These are phyloP conservation scores for Microbotryum intermedium DNA, from an alignment of 1,284 basidiomycete genomes.

Conservation along the genomic window DNA sequence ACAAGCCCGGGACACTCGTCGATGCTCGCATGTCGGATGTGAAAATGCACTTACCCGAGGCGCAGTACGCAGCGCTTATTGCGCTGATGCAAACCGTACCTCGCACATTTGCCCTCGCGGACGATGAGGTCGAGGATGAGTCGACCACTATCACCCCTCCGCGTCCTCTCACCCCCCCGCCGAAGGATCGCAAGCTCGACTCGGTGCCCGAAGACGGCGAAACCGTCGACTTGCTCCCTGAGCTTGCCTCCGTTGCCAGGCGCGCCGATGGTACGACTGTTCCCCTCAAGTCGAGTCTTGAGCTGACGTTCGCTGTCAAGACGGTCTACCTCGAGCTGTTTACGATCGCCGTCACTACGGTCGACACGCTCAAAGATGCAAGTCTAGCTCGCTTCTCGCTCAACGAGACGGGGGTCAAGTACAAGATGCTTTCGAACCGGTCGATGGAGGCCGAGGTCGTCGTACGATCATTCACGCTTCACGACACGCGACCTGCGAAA, in stretches of 20 bases:
- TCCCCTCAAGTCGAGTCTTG: constrained; percentile 57
- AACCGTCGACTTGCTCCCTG: constrained; percentile 45
- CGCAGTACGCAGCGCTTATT: constrained; percentile 77
- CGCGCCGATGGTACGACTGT: constrained; percentile 51
- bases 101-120: constrained; percentile 48
- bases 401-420: constrained; percentile 65
- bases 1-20: constrained; percentile 35
- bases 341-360: constrained; percentile 55
- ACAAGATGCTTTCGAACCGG: constrained; percentile 76
- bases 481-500: constrained; percentile 71
- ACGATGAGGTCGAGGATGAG: constrained; percentile 37
- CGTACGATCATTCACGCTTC: constrained; percentile 82
- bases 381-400: constrained; percentile 82
- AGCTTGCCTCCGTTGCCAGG: constrained; percentile 41
- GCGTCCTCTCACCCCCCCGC: constrained; percentile 29
- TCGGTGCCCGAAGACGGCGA: constrained; percentile 1
- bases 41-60: constrained; percentile 76
- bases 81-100: constrained; percentile 65
- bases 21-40: constrained; percentile 77
- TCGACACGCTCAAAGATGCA: constrained; percentile 59
- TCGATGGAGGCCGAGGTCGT: constrained; percentile 79
- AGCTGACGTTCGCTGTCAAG: constrained; percentile 66
- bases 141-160: constrained; percentile 10
- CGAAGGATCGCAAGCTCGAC: constrained; percentile 15
- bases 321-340: constrained; percentile 88